Evolutionary conservation across 1,139 yeast genomes (phyloP), one percentile per base, ranked within the genome.

Genomic region (Suhomyces wounanorum): DNA sequence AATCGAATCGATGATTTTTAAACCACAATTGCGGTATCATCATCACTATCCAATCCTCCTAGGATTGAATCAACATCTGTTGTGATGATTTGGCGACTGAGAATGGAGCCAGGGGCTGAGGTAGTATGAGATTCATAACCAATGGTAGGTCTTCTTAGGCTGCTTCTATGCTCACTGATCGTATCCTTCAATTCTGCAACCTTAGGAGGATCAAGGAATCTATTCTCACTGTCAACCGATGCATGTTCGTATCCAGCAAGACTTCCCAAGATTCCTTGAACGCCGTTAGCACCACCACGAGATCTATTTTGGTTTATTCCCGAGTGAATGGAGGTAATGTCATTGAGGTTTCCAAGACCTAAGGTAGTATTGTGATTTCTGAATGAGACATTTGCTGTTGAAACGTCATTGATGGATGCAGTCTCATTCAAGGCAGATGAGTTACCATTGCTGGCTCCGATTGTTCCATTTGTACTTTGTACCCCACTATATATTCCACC

Each of bases 111-210:
- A 10, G 69, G 68, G 1, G 65, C 56, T 3, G 58, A 50, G 2
- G 55, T 48, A 13, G 55, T 39, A 14, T 53, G 50, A 11, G 58
- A 42, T 13, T 55, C 52, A 39, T 51, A 45, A 26, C 28, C 45
- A 23, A 43, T 44, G 16, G 47, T 43, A 2, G 59, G 55, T 28
- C 53, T 57, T 36, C 44, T 50, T 21, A 50, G 33, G 2, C 47
- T 17, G 13, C 51, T 25, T 47, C 37, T 53, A 31, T 51, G 49
- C 30, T 65, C 73, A 35, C 63, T 56, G 54, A 76, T 63, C n/a
- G 67, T 69, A 44, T 72, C 78, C 55, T 76, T 73, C 54, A 79
- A 67, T 52, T 79, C 82, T n/a, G 75, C 64, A 1, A 78, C 81
- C 55, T 72, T 71, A 9, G 82, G 81, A 8, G 72, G 61, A 43